phyloP scores from a whole-genome alignment of 305 asterid genomes.

The Fraxinus angustifolia region DNA sequence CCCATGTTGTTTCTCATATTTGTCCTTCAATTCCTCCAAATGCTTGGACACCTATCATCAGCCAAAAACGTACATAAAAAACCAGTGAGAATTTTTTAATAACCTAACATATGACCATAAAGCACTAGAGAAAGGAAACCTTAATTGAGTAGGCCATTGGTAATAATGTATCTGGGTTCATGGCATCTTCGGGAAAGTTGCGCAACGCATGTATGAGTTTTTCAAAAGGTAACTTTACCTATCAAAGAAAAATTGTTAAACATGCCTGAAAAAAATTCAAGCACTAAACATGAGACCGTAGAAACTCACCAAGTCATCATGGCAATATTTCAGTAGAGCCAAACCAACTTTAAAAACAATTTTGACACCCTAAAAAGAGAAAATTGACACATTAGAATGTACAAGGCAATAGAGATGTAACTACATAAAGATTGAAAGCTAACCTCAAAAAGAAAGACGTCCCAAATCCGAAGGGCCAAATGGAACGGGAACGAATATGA shows the following conservation, averaged over 20 bases:
- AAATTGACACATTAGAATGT: conserved; percentile 10
- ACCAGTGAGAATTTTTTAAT: neutral
- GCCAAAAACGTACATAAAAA: neutral
- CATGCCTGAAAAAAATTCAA: conserved; percentile 7
- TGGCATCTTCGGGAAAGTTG: conserved; percentile 92
- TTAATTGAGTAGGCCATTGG: conserved; percentile 84
- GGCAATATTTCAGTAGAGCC: conserved; percentile 90
- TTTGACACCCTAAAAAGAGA: conserved; percentile 63
- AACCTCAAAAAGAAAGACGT: conserved; percentile 92
- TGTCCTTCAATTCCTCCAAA: conserved; percentile 59
- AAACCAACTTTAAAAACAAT: conserved; percentile 87
- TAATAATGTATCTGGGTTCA: conserved; percentile 81
- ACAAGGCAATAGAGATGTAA: conserved; percentile 9
- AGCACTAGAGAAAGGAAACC: conserved; percentile 36
- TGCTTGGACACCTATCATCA: conserved; percentile 56
- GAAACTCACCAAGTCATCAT: conserved; percentile 71
- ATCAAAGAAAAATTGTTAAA: conserved; percentile 13
- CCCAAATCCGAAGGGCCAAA: conserved; percentile 96
- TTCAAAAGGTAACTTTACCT: conserved; percentile 92
- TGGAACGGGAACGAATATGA: conserved; percentile 94
- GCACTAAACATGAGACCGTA: conserved; percentile 19
- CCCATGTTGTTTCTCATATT: conserved; percentile 57
- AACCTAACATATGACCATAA: neutral
- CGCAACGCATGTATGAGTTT: conserved; percentile 79
- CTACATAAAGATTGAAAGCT: conserved; percentile 23